phyloP scores from a whole-genome alignment of 768 basidiomycete genomes.

The Leccinum boreale region DNA sequence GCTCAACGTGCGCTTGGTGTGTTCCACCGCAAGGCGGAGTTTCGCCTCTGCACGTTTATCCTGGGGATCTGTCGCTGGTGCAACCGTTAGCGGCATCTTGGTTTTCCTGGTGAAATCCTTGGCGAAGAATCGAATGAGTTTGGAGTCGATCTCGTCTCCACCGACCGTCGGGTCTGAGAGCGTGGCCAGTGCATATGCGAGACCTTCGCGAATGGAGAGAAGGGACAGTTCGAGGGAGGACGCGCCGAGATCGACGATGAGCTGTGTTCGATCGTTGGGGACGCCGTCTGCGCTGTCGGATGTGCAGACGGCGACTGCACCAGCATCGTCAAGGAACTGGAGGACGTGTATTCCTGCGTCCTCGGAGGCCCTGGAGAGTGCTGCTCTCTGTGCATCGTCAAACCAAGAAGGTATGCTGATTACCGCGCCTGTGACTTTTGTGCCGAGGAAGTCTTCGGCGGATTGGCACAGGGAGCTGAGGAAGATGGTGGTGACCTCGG shows the following conservation, averaged over 20 bases:
- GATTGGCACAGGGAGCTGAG: slow-evolving; percentile 79
- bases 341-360: slow-evolving; percentile 82
- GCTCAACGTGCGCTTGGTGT: slow-evolving; percentile 89
- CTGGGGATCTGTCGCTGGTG: slow-evolving; percentile 50
- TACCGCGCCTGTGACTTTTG: slow-evolving; percentile 74
- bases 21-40: slow-evolving; percentile 87
- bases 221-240: slow-evolving; percentile 69
- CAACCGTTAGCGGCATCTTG: slow-evolving; percentile 66
- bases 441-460: slow-evolving; percentile 88
- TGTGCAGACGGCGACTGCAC: slow-evolving; percentile 60
- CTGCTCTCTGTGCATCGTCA: slow-evolving; percentile 60
- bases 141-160: slow-evolving; percentile 73
- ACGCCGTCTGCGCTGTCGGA: slow-evolving; percentile 43
- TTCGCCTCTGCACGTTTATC: slow-evolving; percentile 92
- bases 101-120: slow-evolving; percentile 98
- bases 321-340: slow-evolving; percentile 86
- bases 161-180: slow-evolving; percentile 46
- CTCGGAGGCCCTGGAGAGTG: slow-evolving; percentile 68
- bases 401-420: slow-evolving; percentile 81
- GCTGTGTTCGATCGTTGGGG: slow-evolving; percentile 65
- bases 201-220: slow-evolving; percentile 72
- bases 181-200: slow-evolving; percentile 60
- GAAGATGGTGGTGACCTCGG: slow-evolving; percentile 84
- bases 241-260: slow-evolving; percentile 78
- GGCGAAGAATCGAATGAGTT: slow-evolving; percentile 86